A percentile compares a stretch with the other conserved stretches of the same genome.
Conservation (phyloP, 2,329 filamentous ascomycete genomes). For the Daldinia sp. region DNA sequence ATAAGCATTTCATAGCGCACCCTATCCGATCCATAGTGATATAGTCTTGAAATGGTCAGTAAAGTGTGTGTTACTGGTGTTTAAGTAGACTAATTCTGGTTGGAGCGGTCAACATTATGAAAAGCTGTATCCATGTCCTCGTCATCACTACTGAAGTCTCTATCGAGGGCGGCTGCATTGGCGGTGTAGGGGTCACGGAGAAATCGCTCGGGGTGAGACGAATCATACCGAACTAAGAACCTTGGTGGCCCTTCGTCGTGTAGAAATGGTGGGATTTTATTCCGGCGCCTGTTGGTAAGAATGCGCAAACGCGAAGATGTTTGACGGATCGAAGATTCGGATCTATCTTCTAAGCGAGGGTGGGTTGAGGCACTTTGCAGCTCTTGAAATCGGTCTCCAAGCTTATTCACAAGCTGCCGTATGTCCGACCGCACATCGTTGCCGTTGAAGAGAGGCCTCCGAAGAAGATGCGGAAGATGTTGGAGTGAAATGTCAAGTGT, state of each 20-base stretch:
- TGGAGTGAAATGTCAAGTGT: conserved; percentile 32
- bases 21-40: neutral
- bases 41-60: neutral
- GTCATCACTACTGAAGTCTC: conserved; percentile 30
- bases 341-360: neutral
- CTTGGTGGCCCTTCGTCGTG: conserved; percentile 23
- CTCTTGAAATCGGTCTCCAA: conserved; percentile 20
- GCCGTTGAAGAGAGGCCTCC: neutral
- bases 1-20: neutral
- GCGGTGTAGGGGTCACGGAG: conserved; percentile 17
- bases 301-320: conserved; percentile 28
- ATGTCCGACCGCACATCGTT: conserved; percentile 1
- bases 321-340: conserved; percentile 1
- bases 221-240: conserved; percentile 37
- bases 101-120: neutral
- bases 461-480: neutral
- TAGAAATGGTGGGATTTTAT: conserved; percentile 30
- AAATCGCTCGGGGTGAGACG: conserved; percentile 26
- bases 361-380: conserved; percentile 14
- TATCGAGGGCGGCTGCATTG: conserved; percentile 6
- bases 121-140: conserved; percentile 34
- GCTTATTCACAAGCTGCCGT: conserved; percentile 6
- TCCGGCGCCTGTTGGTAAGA: conserved; percentile 23
- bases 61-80: neutral
- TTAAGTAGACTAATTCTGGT: neutral